Percentiles rank a stretch among this genome's conserved stretches.
Conservation (phyloP, 83 land plant species). For the Picea abies region DNA sequence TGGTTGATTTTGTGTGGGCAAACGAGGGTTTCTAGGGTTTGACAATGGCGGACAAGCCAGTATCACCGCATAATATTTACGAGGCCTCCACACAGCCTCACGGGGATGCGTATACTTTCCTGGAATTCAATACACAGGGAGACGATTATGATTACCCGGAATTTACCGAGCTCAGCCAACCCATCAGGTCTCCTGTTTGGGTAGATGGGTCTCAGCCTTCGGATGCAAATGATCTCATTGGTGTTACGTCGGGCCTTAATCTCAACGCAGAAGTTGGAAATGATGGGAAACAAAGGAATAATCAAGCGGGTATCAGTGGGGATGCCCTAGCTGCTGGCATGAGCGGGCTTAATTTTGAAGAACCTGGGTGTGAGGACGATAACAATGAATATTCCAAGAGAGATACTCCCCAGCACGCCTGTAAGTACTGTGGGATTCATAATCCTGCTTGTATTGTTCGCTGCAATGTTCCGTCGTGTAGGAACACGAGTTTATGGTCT, state of each 20-base stretch:
- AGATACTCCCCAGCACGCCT: constrained; percentile 89
- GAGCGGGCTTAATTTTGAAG: constrained; percentile 84
- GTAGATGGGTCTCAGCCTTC: constrained; percentile 24
- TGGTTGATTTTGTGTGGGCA: no score
- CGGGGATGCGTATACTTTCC: constrained; percentile 94
- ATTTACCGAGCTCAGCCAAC: constrained; percentile 76
- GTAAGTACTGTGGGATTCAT: constrained; percentile 91
- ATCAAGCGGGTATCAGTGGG: constrained; percentile 5
- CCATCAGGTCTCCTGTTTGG: constrained; percentile 55
- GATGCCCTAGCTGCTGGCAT: constrained; percentile 75
- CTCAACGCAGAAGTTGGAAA: neutral
- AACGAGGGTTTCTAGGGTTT: constrained; percentile 10
- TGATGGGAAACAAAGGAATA: constrained; percentile 2
- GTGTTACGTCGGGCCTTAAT: constrained; percentile 11
- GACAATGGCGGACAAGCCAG: constrained; percentile 46
- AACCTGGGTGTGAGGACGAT: constrained; percentile 74
- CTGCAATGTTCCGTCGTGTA: constrained; percentile 92
- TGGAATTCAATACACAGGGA: constrained; percentile 95
- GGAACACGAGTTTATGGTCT: no score
- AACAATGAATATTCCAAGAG: constrained; percentile 78
- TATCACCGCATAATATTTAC: constrained; percentile 48
- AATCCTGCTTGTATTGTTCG: constrained; percentile 98
- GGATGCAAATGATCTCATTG: constrained; percentile 20
- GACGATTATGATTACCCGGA: constrained; percentile 93
- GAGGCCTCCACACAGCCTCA: constrained; percentile 91